phyloP scores from a whole-genome alignment of 176 grass and related monocot species.

The Carex myosuroides region DNA sequence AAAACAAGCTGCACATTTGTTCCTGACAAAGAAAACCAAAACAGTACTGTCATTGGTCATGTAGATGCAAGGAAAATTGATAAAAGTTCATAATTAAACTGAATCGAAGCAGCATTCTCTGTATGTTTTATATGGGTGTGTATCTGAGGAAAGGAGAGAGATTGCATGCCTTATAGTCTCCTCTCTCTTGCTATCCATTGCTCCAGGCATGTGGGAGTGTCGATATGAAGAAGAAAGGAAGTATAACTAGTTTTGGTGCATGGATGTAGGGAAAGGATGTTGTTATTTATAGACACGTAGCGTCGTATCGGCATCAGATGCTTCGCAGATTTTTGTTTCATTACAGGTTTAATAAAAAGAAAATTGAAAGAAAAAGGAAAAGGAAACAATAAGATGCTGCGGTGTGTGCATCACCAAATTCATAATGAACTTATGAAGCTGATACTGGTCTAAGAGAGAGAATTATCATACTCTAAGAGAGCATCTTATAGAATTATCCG shows the following conservation, averaged over 20 bases:
- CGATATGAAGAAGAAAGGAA: not conserved
- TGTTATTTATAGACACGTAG: not conserved
- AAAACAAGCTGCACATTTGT: slow-evolving; percentile 87
- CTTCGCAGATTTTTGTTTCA: not conserved
- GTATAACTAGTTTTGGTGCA: not conserved
- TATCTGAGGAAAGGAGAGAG: not conserved
- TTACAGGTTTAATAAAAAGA: not conserved
- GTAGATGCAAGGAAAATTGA: not conserved
- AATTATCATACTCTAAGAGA: too few species aligned
- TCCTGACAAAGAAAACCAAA: slow-evolving; percentile 32
- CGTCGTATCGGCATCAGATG: not conserved
- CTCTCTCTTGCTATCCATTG: slow-evolving; percentile 5
- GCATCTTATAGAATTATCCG: too few species aligned
- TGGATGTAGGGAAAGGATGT: not conserved
- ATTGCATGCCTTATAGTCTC: slow-evolving; percentile 6
- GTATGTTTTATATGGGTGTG: not conserved
- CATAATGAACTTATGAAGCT: not conserved
- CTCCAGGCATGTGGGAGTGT: not conserved
- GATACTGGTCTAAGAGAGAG: too few species aligned
- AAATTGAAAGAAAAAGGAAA: not conserved
- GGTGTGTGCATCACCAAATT: not conserved
- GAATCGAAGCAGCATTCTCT: not conserved
- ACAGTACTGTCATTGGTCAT: not conserved
- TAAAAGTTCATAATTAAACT: not conserved
- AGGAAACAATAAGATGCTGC: not conserved